These are phyloP conservation scores for Lentinula novae-zelandiae DNA, from an alignment of 1,284 basidiomycete species.

Conservation along the genomic window DNA sequence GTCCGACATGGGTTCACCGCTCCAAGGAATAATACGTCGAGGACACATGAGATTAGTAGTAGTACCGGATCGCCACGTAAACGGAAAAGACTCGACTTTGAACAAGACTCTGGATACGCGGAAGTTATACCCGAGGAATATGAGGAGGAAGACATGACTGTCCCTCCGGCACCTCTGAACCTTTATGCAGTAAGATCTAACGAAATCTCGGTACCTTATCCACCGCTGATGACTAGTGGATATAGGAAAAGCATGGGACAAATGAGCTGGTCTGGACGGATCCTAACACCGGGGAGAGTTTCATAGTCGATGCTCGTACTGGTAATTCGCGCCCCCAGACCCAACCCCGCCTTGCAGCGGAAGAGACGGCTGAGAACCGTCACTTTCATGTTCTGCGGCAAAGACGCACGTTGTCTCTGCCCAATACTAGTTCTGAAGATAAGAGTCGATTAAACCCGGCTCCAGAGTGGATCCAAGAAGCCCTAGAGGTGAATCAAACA, in stretches of 20 bases:
- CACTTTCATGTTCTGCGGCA: not conserved
- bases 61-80: slow-evolving; percentile 33
- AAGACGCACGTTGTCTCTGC: slow-evolving; percentile 24
- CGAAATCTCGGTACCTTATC: not conserved
- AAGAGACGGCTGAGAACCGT: not conserved
- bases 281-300: slow-evolving; percentile 59
- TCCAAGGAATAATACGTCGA: not conserved
- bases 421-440: not conserved
- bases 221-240: slow-evolving; percentile 6
- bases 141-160: slow-evolving; percentile 8
- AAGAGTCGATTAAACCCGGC: slow-evolving; percentile 15
- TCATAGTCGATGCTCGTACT: slow-evolving; percentile 65
- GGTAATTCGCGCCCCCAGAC: slow-evolving; percentile 50
- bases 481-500: slow-evolving; percentile 33
- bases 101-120: slow-evolving; percentile 30
- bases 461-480: slow-evolving; percentile 52
- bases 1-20: slow-evolving; percentile 56
- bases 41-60: slow-evolving; percentile 5
- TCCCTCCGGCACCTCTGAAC: slow-evolving; percentile 13
- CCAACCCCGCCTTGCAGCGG: slow-evolving; percentile 19
- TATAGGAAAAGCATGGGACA: not conserved
- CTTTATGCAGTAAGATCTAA: slow-evolving; percentile 10
- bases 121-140: slow-evolving; percentile 19
- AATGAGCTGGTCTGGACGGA: slow-evolving; percentile 55
- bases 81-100: slow-evolving; percentile 30